Conservation (phyloP, 495 filamentous ascomycete species). For the Penicillium chermesinum region DNA sequence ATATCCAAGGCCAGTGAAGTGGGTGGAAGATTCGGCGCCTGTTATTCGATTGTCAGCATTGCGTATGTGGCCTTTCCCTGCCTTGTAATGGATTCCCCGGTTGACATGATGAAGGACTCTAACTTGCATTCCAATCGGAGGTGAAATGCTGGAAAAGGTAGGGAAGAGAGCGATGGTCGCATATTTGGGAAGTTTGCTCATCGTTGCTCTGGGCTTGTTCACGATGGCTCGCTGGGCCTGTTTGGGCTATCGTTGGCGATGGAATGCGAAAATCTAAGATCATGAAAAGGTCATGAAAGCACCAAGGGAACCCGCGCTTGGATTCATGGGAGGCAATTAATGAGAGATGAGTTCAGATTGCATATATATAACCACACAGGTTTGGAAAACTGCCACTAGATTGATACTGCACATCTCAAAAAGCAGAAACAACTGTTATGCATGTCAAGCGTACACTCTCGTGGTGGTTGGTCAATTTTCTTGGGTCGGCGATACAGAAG, state of each 20-base stretch:
- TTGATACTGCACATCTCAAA: neutral
- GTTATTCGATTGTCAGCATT: conserved; percentile 60
- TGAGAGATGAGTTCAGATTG: neutral
- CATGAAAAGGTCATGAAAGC: too few species aligned
- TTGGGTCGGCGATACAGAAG: neutral
- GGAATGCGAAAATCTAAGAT: conserved; percentile 36
- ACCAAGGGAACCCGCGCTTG: too few species aligned
- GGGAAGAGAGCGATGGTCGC: conserved; percentile 32
- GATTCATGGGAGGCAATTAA: too few species aligned
- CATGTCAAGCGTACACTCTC: neutral
- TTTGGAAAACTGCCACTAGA: neutral
- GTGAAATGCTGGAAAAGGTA: conserved; percentile 39
- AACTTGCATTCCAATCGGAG: conserved; percentile 38
- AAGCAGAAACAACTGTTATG: neutral
- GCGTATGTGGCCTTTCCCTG: conserved; percentile 33
- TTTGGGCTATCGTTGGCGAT: conserved; percentile 44
- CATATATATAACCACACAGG: neutral
- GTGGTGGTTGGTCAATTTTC: neutral
- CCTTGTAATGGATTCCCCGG: neutral
- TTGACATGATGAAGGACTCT: conserved; percentile 23
- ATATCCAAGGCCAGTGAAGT: conserved; percentile 59
- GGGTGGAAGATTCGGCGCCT: conserved; percentile 61
- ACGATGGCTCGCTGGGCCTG: conserved; percentile 46
- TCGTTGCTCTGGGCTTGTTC: conserved; percentile 34
- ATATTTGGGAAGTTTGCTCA: conserved; percentile 34